Evolutionary conservation across 805 yeast genomes (phyloP), one percentile per base, ranked within the genome.

Genomic region (Yarrowia bubula): DNA sequence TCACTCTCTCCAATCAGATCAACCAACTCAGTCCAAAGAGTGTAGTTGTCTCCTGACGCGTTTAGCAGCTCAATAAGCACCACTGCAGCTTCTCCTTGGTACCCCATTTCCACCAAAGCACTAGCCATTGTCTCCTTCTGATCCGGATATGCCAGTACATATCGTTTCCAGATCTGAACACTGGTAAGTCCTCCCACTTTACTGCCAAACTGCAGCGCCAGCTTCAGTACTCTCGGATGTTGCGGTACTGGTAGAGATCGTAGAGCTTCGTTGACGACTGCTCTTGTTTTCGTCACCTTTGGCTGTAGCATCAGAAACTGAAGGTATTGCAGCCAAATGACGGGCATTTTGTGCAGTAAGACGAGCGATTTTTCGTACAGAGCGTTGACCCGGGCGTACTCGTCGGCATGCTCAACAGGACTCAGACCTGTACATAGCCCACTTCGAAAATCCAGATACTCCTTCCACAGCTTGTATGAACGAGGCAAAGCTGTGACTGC

Each of bases 401-500:
- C 80, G 3, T 38, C 38, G 67, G 65, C 18, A 65, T 69, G 66
- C 74, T 69, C 55, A 71, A 69, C 38, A 73, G 69, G 76, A 67
- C 74, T 72, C 18, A 77, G 65, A 1, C 68, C 67, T 10, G 70
- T 62, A 6, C 78, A 69, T 13, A 75, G 67, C 2, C 72, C 73
- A 0, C 77, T 67, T 31, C 86, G 72, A 31, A 81, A 68, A 22
- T 79, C 79, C 28, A 85, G 68, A 68, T 84, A 85, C 9, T 73
- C 46, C 65, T 75, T 74, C 91, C 91, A 87, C 28, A 88, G 70
- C 68, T 83, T 81, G 67, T 80, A 80, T 2, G 85, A 82, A 60
- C 82, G 72, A 8, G 77, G 78, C 13, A 84, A 70, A 10, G 73
- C 70, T 8, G 69, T 68, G 14, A 83, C 79, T 0, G 89, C 86